Evolutionary conservation across 176 grass and related monocot genomes (phyloP).

Genomic region (Tuctoria greenei): DNA sequence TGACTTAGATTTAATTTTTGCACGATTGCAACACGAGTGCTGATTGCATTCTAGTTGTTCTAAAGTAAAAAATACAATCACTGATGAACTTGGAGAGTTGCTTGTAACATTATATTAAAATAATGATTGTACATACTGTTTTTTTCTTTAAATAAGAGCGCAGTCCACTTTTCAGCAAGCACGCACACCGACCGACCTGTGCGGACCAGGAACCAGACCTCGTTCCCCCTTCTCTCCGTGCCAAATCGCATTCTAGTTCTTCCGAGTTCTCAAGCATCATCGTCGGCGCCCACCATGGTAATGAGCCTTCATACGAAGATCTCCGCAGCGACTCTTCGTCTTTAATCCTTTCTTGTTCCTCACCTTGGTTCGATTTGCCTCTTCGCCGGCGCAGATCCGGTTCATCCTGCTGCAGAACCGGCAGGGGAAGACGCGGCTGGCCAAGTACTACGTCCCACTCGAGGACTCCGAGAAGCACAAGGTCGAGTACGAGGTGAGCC

Average conservation of each 20-base stretch:
- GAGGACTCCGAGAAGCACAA: slow-evolving; percentile 99
- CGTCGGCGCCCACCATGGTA: slow-evolving; percentile 35
- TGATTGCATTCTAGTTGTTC: no score
- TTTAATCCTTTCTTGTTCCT: slow-evolving; percentile 11
- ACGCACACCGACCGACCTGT: no score
- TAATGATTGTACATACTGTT: no score
- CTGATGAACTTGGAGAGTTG: no score
- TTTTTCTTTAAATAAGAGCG: no score
- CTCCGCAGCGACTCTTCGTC: background rate
- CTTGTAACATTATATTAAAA: no score
- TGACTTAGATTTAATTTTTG: no score
- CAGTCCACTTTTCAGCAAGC: no score
- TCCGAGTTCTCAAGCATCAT: slow-evolving; percentile 4
- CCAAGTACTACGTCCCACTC: slow-evolving; percentile 94
- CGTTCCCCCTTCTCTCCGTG: background rate
- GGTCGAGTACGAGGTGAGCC: slow-evolving; percentile 96
- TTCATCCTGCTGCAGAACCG: slow-evolving; percentile 97
- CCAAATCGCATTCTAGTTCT: background rate
- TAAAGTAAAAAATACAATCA: no score
- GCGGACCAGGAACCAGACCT: no score
- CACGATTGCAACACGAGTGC: no score
- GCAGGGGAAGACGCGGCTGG: slow-evolving; percentile 97
- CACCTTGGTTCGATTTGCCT: slow-evolving; percentile 10
- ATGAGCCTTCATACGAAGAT: background rate
- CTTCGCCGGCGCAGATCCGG: slow-evolving; percentile 60